Evolutionary conservation across 2,329 filamentous ascomycete species (phyloP), one percentile per base, ranked within the genome.

Genomic region (Alternaria arbusti): DNA sequence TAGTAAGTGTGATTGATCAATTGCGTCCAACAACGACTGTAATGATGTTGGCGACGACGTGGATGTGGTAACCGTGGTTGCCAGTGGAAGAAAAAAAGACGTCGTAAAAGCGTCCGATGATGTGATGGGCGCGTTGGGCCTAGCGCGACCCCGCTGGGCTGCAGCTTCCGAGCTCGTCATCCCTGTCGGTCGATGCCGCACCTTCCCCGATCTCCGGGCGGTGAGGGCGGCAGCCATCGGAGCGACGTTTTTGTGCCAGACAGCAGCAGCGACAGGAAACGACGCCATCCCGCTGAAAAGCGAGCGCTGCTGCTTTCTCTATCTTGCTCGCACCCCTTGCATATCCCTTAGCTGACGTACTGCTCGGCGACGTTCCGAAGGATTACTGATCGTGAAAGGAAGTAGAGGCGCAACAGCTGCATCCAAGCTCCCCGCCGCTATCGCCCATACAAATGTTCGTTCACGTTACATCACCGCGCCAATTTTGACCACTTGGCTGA

Each of bases 141-240:
- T 67, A 69, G 64, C 30, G 15, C 43, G 30, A 64, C 68, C 69
- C 67, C 67, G 60, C 66, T 47, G 28, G 43, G 32, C 51, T 54
- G 61, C 54, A 51, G 25, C 8, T 43, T 61, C 57, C 61, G 68
- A 59, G 54, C 57, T 43, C 20, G 46, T 26, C 9, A 45, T 50
- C 61, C 69, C 64, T 68, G 65, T 59, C 57, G 40, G 26, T 10
- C 40, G 25, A 54, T 56, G 65, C 66, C 63, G 66, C 59, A 57
- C 63, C 45, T 70, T 62, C 55, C 64, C 54, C 22, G 46, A 60
- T 59, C 2, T 13, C 15, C 5, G 25, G 66, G 68, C 70, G 71
- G 70, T 70, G 60, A 66, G 59, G 9, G 57, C 57, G 57, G 62
- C 66, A 64, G 60, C 62, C 45, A 44, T 58, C 62, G 47, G 61